These are phyloP conservation scores for Lumnitzera littorea DNA, from an alignment of 345 rosid species.

Conservation along the genomic window DNA sequence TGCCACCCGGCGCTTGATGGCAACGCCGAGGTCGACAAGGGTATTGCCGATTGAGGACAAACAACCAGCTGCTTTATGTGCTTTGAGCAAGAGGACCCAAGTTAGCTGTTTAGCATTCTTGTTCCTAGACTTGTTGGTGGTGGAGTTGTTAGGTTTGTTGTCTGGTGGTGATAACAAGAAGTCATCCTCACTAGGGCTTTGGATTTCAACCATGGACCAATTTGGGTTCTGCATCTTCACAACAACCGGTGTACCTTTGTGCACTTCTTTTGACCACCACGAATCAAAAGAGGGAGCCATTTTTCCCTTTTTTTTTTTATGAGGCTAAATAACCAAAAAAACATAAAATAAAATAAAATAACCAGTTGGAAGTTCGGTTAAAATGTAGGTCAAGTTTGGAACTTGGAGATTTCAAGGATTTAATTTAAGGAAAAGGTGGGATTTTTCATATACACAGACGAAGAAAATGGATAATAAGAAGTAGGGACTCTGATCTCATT, in stretches of 20 bases:
- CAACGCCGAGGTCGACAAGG: slow-evolving; percentile 55
- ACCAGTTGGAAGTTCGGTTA: background rate
- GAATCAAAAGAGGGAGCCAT: slow-evolving; percentile 70
- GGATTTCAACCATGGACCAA: slow-evolving; percentile 96
- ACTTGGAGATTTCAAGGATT: too few species aligned
- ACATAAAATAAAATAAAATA: background rate
- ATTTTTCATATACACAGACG: background rate
- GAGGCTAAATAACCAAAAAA: slow-evolving; percentile 2
- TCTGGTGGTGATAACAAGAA: slow-evolving; percentile 32
- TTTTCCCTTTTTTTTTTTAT: background rate
- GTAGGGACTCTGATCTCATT: background rate
- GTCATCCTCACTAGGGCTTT: slow-evolving; percentile 71
- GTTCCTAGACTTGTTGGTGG: slow-evolving; percentile 49
- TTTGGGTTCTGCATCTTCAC: slow-evolving; percentile 97
- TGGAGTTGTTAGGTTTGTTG: slow-evolving; percentile 17
- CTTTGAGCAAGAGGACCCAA: slow-evolving; percentile 93
- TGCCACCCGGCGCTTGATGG: slow-evolving; percentile 63
- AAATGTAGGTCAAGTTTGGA: too few species aligned
- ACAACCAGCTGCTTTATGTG: slow-evolving; percentile 93
- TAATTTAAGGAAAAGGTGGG: background rate
- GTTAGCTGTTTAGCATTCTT: slow-evolving; percentile 97
- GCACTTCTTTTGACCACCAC: slow-evolving; percentile 74
- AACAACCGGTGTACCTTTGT: slow-evolving; percentile 91
- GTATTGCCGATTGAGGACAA: slow-evolving; percentile 68
- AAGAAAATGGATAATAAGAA: background rate